Conservation (phyloP, 345 rosid species). For the Bretschneidera sinensis region DNA sequence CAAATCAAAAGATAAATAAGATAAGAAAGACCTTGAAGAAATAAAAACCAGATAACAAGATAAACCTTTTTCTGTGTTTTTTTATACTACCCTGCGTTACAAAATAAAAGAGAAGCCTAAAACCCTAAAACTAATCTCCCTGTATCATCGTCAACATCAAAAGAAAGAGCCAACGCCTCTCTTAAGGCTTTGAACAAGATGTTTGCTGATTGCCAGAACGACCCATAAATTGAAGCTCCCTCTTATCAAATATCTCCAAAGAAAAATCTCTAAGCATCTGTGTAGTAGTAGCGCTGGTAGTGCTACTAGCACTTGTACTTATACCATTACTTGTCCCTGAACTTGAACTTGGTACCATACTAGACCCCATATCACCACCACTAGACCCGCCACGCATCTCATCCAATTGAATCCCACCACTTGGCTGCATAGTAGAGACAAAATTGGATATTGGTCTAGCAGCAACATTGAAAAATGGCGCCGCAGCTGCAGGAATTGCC, state of each 20-base stretch:
- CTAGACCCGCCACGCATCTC: slow-evolving; percentile 13
- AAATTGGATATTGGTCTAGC: slow-evolving; percentile 54
- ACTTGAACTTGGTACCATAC: slow-evolving; percentile 51
- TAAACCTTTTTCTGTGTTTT: too few relatives aligned
- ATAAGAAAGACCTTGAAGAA: too few relatives aligned
- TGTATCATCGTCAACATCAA: too few relatives aligned
- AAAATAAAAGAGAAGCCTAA: too few relatives aligned
- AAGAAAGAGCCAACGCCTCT: not conserved
- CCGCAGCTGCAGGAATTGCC: slow-evolving; percentile 50
- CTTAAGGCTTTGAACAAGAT: slow-evolving; percentile 27
- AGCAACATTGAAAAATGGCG: slow-evolving; percentile 43
- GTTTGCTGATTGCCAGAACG: slow-evolving; percentile 38
- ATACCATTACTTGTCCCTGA: slow-evolving; percentile 15
- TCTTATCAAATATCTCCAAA: slow-evolving; percentile 62
- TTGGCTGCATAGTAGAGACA: slow-evolving; percentile 51
- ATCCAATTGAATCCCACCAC: slow-evolving; percentile 11
- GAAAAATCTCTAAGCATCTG: slow-evolving; percentile 74
- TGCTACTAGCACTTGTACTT: slow-evolving; percentile 14
- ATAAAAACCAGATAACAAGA: too few relatives aligned
- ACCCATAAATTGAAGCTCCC: slow-evolving; percentile 63
- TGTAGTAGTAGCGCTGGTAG: slow-evolving; percentile 23
- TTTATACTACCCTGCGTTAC: too few relatives aligned
- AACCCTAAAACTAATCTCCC: slow-evolving; percentile 1
- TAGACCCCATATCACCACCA: slow-evolving; percentile 23
- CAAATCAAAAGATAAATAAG: too few relatives aligned